Base-by-base conservation (phyloP, 148 eudicot species). In the Camellia lanceoleosa region DNA sequence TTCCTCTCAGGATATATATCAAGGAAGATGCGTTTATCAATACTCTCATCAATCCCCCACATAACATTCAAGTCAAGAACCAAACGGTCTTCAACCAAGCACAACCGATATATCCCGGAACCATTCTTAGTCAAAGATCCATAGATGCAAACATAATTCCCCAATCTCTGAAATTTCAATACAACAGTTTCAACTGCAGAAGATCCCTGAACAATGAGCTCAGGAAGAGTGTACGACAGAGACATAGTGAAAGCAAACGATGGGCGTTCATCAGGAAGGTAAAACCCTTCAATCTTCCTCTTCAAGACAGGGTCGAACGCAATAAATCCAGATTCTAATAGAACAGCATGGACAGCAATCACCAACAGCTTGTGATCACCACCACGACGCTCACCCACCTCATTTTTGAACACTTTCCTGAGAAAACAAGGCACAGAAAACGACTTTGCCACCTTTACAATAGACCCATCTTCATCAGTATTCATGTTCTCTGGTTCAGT, bases 251-350 rank as follows among this genome's bases (percentile, higher is more conserved):
- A 91, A 9, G 87, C 88, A 5, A 86, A 71, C 2, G 89, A 88
- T 23, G 97, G 94, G 93, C 94, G 91, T 63, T 66, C 82, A 41
- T 86, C 88, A 12, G 87, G 86, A 61, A 88, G 74, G 81, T 81
- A 85, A 87, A 89, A 90, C 52, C 91, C 92, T 65, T 86, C 86
- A 65, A 84, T 55, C 52, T 80, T 88, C 81, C 18, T 75, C 16
- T 87, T 85, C 4, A 83, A 82, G 41, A 87, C 65, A 0, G 89
- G 74, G 74, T 94, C 90, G 78, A 81, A 89, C 5, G 84, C 87
- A 18, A 92, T 92, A 79, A 96, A 94, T 2, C 99, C 99, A 70
- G 97, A 89, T 81, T 94, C 98, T 59, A 88, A 41, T 20, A 96
- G 60, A 82, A 91, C 95, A 64, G 98, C 98, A 81, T 92, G 99